Conservation (phyloP, 73 alveolate species). For the Diophrys sp. region DNA sequence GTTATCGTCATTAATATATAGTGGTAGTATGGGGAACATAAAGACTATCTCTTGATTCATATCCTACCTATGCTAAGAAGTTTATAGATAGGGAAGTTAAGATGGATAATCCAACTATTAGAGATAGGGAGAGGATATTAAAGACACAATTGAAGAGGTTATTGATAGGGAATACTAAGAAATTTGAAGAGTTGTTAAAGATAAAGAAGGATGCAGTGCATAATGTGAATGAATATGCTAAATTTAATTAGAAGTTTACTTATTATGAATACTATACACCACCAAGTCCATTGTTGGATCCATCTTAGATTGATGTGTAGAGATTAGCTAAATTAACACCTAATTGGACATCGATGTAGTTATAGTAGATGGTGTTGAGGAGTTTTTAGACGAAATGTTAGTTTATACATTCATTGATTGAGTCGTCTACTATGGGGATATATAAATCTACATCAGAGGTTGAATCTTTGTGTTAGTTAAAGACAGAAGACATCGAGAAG, state of each 20-base stretch:
- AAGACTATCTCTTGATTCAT: neutral
- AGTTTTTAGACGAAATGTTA: neutral
- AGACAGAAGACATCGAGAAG: slow-evolving; percentile 5
- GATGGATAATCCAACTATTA: neutral
- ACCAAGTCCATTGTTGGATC: no score
- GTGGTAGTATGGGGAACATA: neutral
- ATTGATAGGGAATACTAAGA: no score
- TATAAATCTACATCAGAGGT: neutral
- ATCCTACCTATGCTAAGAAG: neutral
- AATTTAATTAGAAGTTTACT: no score
- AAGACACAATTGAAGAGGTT: no score
- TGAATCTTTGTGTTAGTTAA: neutral
- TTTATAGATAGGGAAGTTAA: neutral
- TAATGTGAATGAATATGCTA: neutral
- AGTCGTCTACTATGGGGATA: neutral
- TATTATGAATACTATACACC: no score
- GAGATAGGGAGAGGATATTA: neutral
- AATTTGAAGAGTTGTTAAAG: neutral
- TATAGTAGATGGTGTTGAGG: neutral
- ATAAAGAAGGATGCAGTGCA: neutral
- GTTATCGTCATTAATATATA: neutral
- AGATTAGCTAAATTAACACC: neutral
- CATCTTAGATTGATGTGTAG: neutral
- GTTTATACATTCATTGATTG: neutral
- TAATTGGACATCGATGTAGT: neutral